phyloP scores from a whole-genome alignment of 2,329 filamentous ascomycete species.

The Beauveria varroae region DNA sequence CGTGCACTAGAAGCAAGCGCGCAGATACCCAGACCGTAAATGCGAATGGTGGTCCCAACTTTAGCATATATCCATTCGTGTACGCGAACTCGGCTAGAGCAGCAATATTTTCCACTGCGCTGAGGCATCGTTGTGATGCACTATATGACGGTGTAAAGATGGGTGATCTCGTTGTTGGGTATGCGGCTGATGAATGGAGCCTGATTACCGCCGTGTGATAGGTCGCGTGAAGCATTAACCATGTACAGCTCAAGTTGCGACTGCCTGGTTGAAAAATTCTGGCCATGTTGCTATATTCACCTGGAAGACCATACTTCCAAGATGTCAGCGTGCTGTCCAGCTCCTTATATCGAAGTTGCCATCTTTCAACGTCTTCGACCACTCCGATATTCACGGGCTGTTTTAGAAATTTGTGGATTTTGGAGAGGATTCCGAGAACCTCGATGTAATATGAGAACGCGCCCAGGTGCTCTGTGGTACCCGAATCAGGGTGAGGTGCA shows the following conservation, averaged over 20 bases:
- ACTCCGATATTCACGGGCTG: conserved; percentile 83
- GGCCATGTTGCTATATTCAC: conserved; percentile 77
- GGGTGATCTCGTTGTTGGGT: conserved; percentile 78
- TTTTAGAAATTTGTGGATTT: conserved; percentile 83
- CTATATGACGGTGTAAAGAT: conserved; percentile 87
- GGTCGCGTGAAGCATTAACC: conserved; percentile 86
- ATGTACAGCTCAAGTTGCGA: conserved; percentile 69
- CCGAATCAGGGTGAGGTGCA: conserved; percentile 53
- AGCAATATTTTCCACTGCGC: conserved; percentile 75
- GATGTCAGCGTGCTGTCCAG: conserved; percentile 71
- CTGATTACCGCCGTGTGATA: conserved; percentile 88
- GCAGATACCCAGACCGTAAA: conserved; percentile 92
- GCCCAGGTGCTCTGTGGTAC: conserved; percentile 72
- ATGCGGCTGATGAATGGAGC: conserved; percentile 85
- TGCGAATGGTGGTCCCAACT: conserved; percentile 82
- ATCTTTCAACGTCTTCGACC: conserved; percentile 75
- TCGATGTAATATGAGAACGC: conserved; percentile 88
- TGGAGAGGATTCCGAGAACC: conserved; percentile 76
- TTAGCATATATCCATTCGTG: conserved; percentile 64
- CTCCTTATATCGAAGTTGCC: conserved; percentile 81
- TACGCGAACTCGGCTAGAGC: conserved; percentile 72
- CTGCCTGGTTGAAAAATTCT: conserved; percentile 65
- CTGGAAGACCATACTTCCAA: conserved; percentile 79
- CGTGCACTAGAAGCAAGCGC: conserved; percentile 78
- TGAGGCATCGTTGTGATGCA: conserved; percentile 74